Base-by-base conservation (phyloP, 2,329 filamentous ascomycete species). In the Stemphylium beticola region DNA sequence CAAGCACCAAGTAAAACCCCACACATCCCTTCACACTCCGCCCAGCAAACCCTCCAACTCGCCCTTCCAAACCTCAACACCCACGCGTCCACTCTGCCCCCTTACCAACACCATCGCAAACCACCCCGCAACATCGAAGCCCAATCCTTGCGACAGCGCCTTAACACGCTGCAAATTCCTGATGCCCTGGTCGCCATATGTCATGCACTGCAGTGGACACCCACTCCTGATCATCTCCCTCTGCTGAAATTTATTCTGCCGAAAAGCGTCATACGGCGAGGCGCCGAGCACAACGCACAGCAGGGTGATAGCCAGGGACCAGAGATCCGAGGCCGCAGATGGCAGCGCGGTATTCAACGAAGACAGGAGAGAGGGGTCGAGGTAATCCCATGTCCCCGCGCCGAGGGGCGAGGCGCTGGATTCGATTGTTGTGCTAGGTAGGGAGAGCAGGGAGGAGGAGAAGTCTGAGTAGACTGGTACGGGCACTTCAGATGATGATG, bases 331-430 rank as follows among this genome's bases (percentile, higher is more conserved):
- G 0, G 72, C 64, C 2, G 67, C 63, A 0, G 74, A 75, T 18
- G 69, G 75, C 50, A 54, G 72, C 55, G 49, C 67, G 15, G 63
- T 52, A 6, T 46, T 36, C 0, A 44, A 45, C 4, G 62, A 57
- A 34, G 56, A 57, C 33, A 75, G 64, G 1, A 75, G 66, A 3
- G 61, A 57, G 6, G 74, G 74, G 64, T 77, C 75, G 47, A 81
- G 77, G 67, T 72, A 81, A 50, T 79, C 78, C 77, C 78, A 81
- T 0, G 79, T 82, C 0, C 78, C 79, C 36, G 72, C 77, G 38
- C 77, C 78, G 7, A 76, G 66, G 32, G 69, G 69, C 0, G 68
- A 57, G n/a, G 59, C 38, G 3, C 12, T 33, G 18, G 50, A 45
- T 47, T 59, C 58, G 12, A 51, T 53, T 5, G 36, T 47, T 2